A percentile compares a stretch with the other conserved stretches of the same genome.
phyloP scores from a whole-genome alignment of 2,329 filamentous ascomycete species.

The Helicocarpus griseus region DNA sequence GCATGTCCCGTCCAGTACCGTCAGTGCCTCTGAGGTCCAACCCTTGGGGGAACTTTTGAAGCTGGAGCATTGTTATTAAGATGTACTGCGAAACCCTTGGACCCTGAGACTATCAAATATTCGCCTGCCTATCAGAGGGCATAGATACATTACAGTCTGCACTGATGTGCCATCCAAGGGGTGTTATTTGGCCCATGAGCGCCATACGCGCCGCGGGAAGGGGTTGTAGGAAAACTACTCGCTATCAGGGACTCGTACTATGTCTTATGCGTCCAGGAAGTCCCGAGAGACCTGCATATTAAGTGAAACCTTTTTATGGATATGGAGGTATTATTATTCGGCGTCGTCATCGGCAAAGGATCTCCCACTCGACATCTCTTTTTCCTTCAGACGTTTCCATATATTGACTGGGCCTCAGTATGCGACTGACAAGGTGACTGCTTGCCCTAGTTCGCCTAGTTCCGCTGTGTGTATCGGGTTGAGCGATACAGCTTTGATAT shows the following conservation, averaged over 20 bases:
- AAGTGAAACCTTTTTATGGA: slow-evolving; percentile 1
- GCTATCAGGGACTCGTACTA: not conserved
- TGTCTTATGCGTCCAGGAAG: not conserved
- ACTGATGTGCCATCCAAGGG: not conserved
- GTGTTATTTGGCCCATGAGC: not conserved
- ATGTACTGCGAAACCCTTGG: not conserved
- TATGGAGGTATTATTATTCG: not conserved
- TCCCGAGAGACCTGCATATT: not conserved
- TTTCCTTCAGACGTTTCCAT: not conserved
- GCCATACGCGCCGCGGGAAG: not conserved
- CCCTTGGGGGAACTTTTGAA: not conserved
- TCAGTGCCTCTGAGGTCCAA: not conserved
- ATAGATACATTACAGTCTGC: not conserved
- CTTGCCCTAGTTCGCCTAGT: not conserved
- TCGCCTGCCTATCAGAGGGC: not conserved
- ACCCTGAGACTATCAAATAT: not conserved
- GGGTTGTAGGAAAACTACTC: not conserved
- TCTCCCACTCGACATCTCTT: not conserved
- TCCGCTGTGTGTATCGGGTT: not conserved
- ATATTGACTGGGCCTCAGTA: not conserved
- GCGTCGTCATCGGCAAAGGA: slow-evolving; percentile 1
- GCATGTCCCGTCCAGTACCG: not conserved
- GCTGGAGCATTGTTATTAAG: not conserved
- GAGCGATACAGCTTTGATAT: not conserved
- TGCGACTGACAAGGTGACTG: not conserved